Percentiles rank a stretch among this genome's conserved stretches.
Evolutionary conservation across 2,329 filamentous ascomycete species (phyloP).

Genomic region (Colletotrichum lupini): DNA sequence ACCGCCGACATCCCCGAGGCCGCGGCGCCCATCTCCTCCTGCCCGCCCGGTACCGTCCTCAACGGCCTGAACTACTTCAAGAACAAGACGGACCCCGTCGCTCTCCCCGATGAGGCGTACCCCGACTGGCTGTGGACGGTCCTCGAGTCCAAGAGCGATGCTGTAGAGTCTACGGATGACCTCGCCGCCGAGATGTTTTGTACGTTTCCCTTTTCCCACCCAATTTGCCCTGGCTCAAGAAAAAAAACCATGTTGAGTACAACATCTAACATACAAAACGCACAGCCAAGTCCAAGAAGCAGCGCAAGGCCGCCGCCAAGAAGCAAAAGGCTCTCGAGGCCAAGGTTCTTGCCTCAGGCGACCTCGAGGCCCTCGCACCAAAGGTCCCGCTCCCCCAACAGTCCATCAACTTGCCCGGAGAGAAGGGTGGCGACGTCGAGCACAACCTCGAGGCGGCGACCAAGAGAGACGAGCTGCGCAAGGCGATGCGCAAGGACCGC

Average conservation of each 20-base stretch:
- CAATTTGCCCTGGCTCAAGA: neutral
- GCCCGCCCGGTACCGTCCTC: constrained; percentile 75
- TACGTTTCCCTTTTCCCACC: constrained; percentile 56
- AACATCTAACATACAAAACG: neutral
- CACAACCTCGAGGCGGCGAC: constrained; percentile 59
- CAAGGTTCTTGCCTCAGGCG: constrained; percentile 71
- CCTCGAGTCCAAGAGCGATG: constrained; percentile 70
- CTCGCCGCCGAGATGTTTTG: constrained; percentile 81
- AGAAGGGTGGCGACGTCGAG: constrained; percentile 53
- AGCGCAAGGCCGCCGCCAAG: constrained; percentile 78
- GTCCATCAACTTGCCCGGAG: constrained; percentile 76
- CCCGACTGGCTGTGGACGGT: constrained; percentile 84
- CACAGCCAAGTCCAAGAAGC: constrained; percentile 85
- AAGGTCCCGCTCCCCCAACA: constrained; percentile 83
- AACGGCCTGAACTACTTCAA: constrained; percentile 84
- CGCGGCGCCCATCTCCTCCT: constrained; percentile 57
- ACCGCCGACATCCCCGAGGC: constrained; percentile 42
- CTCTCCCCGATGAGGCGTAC: constrained; percentile 79
- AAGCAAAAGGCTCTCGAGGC: constrained; percentile 67
- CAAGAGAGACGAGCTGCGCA: constrained; percentile 72
- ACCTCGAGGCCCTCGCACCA: constrained; percentile 72
- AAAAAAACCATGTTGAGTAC: neutral
- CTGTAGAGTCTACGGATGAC: constrained; percentile 58
- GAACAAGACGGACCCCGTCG: constrained; percentile 77
- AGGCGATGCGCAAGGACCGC: constrained; percentile 79